Conservation (phyloP, 2,329 filamentous ascomycete species). For the Diaporthe destruens region DNA sequence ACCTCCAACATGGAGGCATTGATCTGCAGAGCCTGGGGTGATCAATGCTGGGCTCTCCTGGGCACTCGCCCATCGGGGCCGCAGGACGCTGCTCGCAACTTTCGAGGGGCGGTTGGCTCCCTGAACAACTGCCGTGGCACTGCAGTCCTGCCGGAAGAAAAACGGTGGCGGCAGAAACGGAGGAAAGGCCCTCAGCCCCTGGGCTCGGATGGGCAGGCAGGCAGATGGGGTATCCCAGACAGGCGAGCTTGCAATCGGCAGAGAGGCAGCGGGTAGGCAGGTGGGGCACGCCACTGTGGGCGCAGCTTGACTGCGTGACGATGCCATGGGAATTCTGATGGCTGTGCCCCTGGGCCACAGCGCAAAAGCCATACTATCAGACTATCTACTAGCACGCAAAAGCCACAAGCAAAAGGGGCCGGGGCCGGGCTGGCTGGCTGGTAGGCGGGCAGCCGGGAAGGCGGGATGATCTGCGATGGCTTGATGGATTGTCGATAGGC, state of each 20-base stretch:
- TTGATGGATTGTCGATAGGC: constrained; percentile 33
- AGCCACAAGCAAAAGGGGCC: too few relatives aligned
- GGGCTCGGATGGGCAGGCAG: constrained; percentile 29
- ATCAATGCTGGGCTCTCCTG: constrained; percentile 14
- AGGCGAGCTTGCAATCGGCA: constrained; percentile 36
- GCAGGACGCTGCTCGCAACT: constrained; percentile 25
- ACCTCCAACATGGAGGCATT: not conserved
- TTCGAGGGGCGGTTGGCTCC: not conserved
- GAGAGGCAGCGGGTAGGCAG: not conserved
- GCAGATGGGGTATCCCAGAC: constrained; percentile 30
- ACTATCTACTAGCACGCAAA: too few relatives aligned
- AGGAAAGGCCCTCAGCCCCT: constrained; percentile 27
- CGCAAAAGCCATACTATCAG: not conserved
- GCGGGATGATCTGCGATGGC: constrained; percentile 34
- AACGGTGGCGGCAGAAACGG: constrained; percentile 23
- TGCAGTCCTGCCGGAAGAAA: not conserved
- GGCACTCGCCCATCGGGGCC: not conserved
- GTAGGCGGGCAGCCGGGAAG: constrained; percentile 16
- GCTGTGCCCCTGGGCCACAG: constrained; percentile 15
- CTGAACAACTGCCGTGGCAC: not conserved
- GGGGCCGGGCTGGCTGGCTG: constrained; percentile 18
- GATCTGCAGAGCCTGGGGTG: constrained; percentile 2
- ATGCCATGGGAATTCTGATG: constrained; percentile 22
- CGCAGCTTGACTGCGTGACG: constrained; percentile 31
- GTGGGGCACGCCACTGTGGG: constrained; percentile 26